Evolutionary conservation across 768 basidiomycete species (phyloP), one percentile per base, ranked within the genome.

Genomic region (Xerocomellus intermedius): DNA sequence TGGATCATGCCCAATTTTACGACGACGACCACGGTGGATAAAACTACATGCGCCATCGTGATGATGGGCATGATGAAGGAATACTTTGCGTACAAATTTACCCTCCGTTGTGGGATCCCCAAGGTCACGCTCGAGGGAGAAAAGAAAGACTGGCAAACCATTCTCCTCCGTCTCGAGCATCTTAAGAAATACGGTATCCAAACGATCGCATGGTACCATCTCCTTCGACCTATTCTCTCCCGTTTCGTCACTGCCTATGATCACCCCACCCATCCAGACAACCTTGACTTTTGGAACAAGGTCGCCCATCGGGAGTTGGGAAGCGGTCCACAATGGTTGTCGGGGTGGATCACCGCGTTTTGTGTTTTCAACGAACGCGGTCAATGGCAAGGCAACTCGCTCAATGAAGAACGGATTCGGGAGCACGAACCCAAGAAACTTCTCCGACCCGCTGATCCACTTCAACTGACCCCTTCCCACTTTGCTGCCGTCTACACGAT

Each of bases 1-100:
- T 80, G 78, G 76, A 67, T 79, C 37, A 62, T 74, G 17, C 78
- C 78, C 6, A 48, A 66, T 30, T 79, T 81, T 59, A 69, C 74
- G 8, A 81, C 79, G 2, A 80, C 79, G 7, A 78, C 75, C 1
- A 17, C 32, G 4, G 68, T 67, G 35, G 79, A 79, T 47, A 70
- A 60, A 2, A 69, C 69, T n/a, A 64, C 73, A 1, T 74, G 67
- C 35, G 70, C 76, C 7, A 70, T 77, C 33, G 64, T 73, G 43
- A 71, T 77, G 66, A 78, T 81, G 76, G 69, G 74, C 7, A 73
- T 70, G 21, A 57, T 77, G 63, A 74, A 77, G 54, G 48, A 68
- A n/a, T 77, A 73, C 53, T 78, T 79, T 62, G 28, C 61, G 7
- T 76, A 74, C 57, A 65, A 59, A 32, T 63, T 73, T 33, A 38